A percentile compares a stretch with the other conserved stretches of the same genome.
phyloP scores from a whole-genome alignment of 106 monocot species.

The Phalaenopsis equestris region DNA sequence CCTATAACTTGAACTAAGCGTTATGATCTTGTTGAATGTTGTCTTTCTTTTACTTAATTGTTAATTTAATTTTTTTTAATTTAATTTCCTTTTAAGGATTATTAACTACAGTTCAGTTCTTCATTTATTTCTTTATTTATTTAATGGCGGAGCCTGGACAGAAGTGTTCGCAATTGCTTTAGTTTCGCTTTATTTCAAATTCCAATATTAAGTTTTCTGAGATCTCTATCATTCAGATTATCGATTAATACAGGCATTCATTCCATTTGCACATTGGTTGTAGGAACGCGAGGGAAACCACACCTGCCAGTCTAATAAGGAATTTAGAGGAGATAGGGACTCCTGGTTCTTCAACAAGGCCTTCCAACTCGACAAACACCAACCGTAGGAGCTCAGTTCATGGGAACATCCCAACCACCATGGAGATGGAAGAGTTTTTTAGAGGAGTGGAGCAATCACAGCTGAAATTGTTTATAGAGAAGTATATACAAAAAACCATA shows the following conservation, averaged over 20 bases:
- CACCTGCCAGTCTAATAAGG: slow-evolving; percentile 12
- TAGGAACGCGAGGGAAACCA: slow-evolving; percentile 14
- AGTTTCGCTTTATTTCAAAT: not conserved
- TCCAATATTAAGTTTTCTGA: not conserved
- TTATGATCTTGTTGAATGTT: not conserved
- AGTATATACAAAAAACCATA: slow-evolving; percentile 2
- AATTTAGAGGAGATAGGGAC: not conserved
- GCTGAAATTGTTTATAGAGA: slow-evolving; percentile 11
- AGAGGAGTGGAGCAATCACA: slow-evolving; percentile 9
- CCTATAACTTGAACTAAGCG: not conserved
- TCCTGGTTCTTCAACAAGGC: slow-evolving; percentile 15
- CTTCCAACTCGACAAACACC: not conserved
- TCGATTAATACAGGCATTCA: not conserved
- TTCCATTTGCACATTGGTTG: not conserved
- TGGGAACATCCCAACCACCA: slow-evolving; percentile 4
- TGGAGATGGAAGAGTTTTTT: slow-evolving; percentile 18
- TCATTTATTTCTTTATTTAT: not conserved
- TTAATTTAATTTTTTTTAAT: not conserved
- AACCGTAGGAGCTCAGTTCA: not conserved
- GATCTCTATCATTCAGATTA: not conserved
- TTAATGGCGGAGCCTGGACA: no score
- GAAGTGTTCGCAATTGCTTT: no score
- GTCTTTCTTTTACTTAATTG: not conserved
- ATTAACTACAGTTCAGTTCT: not conserved
- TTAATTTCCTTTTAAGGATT: not conserved